Base-by-base conservation (phyloP, 495 filamentous ascomycete species). In the Patellaria atrata region DNA sequence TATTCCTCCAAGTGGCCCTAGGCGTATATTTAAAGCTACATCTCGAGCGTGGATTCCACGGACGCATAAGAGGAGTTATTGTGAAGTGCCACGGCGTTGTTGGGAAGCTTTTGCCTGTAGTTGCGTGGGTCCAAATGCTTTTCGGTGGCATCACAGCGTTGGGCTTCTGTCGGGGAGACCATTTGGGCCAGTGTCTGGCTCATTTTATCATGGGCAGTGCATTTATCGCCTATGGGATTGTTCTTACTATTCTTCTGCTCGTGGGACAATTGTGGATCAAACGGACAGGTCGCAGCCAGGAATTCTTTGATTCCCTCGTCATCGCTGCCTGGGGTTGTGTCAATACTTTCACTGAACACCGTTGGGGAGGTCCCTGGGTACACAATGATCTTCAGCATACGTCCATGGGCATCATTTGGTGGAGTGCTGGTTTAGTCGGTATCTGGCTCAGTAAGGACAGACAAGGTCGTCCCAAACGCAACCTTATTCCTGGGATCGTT, bases 181-280 rank as follows among this genome's bases (percentile, higher is more conserved):
- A 96, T 53, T 48, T 83, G 12, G 86, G 87, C 4, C 91, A 97
- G 60, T 97, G 89, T 59, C 59, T 82, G 18, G 91, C 89, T 20
- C 89, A 97, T 56, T 96, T 96, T 52, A 96, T 96, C 52, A 96
- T 97, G 91, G 89, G 89, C 13, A 79, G 77, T 39, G 86, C 87
- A 2, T 96, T 97, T 56, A 92, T 97, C 43, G 89, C 68, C 28
- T 96, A 96, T 50, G 89, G 82, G 12, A 79, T 94, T 30, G 50
- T 87, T 30, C 65, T 97, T 43, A 86, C 82, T 2, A 78, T 94
- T 27, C 60, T 96, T 10, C 67, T 96, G 19, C 64, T 94, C 8
- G 80, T 86, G 22, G 89, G 89, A 12, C 91, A 94, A 59, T 55
- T 67, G 14, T 94, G 85, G 86, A 56, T 97, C 32, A 72, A 70